Conservation (phyloP, 768 basidiomycete genomes). For the Polyporus arcularius region DNA sequence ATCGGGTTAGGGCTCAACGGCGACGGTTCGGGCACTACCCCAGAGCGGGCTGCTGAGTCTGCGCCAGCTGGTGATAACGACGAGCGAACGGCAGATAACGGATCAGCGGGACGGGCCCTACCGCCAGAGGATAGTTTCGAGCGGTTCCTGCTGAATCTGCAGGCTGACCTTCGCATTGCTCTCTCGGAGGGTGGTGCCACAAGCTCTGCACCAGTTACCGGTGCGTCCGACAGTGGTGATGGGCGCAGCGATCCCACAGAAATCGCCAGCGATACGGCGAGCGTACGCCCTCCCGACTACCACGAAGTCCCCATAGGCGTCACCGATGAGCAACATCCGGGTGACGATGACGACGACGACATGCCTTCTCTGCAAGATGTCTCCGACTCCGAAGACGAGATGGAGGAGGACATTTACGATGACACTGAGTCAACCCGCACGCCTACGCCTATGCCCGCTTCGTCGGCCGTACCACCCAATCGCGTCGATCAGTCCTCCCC, state of each 20-base stretch:
- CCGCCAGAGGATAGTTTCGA: conserved; percentile 75
- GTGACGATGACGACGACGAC: conserved; percentile 26
- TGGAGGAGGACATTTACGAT: conserved; percentile 28
- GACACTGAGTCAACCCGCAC: conserved; percentile 19
- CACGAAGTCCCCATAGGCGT: not conserved
- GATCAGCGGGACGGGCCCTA: conserved; percentile 17
- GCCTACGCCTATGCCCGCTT: conserved; percentile 29
- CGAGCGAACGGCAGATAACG: not conserved
- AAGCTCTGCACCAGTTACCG: not conserved
- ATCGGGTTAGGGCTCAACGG: conserved; percentile 52
- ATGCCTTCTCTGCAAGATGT: conserved; percentile 37
- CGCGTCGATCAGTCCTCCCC: conserved; percentile 1
- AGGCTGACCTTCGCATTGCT: conserved; percentile 67
- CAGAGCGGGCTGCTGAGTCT: not conserved
- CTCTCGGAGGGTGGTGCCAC: conserved; percentile 42
- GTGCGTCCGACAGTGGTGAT: not conserved
- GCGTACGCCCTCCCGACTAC: not conserved
- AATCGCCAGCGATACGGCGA: not conserved
- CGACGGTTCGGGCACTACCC: conserved; percentile 1
- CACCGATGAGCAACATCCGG: not conserved
- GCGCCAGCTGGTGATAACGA: not conserved
- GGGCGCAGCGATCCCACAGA: not conserved
- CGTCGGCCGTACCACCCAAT: conserved; percentile 9
- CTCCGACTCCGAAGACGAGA: conserved; percentile 36
- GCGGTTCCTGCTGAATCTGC: conserved; percentile 77